These are phyloP conservation scores for Aspergillus ellipticus DNA, from an alignment of 495 filamentous ascomycete genomes.

Conservation along the genomic window DNA sequence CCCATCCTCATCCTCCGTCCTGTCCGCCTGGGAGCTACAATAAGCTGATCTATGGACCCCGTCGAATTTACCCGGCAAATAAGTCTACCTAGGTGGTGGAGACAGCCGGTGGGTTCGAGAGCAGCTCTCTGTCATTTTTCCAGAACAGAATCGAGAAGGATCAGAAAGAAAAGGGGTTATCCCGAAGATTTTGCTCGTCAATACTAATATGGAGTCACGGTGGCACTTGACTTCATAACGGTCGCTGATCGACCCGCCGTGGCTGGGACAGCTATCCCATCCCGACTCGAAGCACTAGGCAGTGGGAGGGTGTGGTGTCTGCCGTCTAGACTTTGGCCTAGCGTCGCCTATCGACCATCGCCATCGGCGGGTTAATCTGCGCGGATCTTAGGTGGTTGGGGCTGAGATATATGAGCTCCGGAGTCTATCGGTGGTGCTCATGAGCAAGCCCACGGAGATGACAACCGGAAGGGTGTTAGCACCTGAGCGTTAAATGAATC, in stretches of 20 bases:
- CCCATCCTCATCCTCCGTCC: not conserved
- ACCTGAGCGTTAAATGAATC: conserved; percentile 2
- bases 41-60: not conserved
- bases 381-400: conserved; percentile 1
- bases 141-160: conserved; percentile 7
- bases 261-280: not conserved
- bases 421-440: conserved; percentile 4
- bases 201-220: not conserved
- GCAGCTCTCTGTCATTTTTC: conserved; percentile 5
- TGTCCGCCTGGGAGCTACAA: not conserved
- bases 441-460: conserved; percentile 16
- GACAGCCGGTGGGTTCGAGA: not conserved
- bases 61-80: conserved; percentile 3
- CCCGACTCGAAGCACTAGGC: not conserved
- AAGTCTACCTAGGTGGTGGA: not conserved
- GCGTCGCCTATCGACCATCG: conserved; percentile 3
- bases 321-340: conserved; percentile 4
- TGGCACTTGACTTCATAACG: conserved; percentile 10
- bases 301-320: not conserved
- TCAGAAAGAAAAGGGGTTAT: not conserved
- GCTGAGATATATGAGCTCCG: not conserved
- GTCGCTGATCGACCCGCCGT: conserved; percentile 9
- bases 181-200: not conserved
- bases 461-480: conserved; percentile 15
- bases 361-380: conserved; percentile 2